Percentiles rank a stretch among this genome's conserved stretches.
Conservation (phyloP, 805 yeast species). For the Kluyveromyces lactis region DNA sequence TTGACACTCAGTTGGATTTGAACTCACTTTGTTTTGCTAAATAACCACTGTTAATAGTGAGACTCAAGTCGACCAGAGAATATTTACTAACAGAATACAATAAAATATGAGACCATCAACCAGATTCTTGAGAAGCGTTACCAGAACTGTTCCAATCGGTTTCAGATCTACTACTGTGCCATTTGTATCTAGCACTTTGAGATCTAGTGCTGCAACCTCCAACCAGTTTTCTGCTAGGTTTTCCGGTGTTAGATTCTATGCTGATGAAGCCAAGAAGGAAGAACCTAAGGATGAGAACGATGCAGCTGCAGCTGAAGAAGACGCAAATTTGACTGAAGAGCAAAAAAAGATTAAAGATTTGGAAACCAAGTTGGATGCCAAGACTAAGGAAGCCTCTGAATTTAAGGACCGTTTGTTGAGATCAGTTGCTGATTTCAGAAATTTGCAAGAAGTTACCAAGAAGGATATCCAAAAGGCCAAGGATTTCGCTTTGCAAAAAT, state of each 20-base stretch:
- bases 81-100: too few relatives aligned
- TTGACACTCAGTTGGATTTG: too few relatives aligned
- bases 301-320: slow-evolving; percentile 11
- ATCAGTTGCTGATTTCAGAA: slow-evolving; percentile 86
- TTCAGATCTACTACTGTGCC: slow-evolving; percentile 4
- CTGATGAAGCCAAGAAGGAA: slow-evolving; percentile 18
- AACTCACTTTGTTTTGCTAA: too few relatives aligned
- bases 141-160: not conserved
- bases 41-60: too few relatives aligned
- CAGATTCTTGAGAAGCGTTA: not conserved
- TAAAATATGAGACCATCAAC: not conserved
- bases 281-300: slow-evolving; percentile 10
- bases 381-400: slow-evolving; percentile 68
- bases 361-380: slow-evolving; percentile 46
- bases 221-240: not conserved
- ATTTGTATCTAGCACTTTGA: not conserved
- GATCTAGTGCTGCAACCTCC: not conserved
- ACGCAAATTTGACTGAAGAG: slow-evolving; percentile 16
- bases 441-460: slow-evolving; percentile 83
- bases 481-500: slow-evolving; percentile 86
- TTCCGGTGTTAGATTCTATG: slow-evolving; percentile 17
- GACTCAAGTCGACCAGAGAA: too few relatives aligned
- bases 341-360: slow-evolving; percentile 30
- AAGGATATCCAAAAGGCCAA: slow-evolving; percentile 79
- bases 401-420: slow-evolving; percentile 77